Conservation (phyloP, 2,329 filamentous ascomycete genomes). For the Exophiala oligosperma region DNA sequence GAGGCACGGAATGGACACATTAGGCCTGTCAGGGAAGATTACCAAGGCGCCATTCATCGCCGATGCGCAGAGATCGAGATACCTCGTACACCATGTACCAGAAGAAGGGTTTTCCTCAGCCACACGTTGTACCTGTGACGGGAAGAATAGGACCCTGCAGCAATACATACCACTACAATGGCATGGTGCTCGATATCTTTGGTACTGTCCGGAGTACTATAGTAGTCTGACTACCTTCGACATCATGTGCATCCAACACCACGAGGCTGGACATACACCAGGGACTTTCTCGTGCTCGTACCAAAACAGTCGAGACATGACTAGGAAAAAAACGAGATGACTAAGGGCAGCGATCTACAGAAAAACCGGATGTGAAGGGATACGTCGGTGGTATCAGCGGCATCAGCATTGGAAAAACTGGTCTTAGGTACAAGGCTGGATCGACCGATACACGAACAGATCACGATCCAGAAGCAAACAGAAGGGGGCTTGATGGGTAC, state of each 20-base stretch:
- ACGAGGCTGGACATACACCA: too few relatives aligned
- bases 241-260: too few relatives aligned
- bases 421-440: constrained; percentile 3
- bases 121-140: too few relatives aligned
- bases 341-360: background rate
- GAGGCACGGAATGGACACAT: background rate
- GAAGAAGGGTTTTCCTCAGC: too few relatives aligned
- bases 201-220: too few relatives aligned
- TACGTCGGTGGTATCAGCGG: background rate
- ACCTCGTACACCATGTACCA: too few relatives aligned
- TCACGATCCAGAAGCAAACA: constrained; percentile 10
- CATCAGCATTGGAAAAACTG: background rate
- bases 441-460: constrained; percentile 22
- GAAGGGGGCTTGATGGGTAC: background rate
- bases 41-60: background rate
- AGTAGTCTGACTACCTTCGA: too few relatives aligned
- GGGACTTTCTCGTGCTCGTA: too few relatives aligned
- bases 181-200: too few relatives aligned
- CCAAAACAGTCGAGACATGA: too few relatives aligned
- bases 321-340: background rate
- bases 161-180: too few relatives aligned
- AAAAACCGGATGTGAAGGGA: background rate
- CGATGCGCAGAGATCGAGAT: background rate
- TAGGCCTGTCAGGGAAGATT: constrained; percentile 1
- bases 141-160: too few relatives aligned